Evolutionary conservation across 306 rosid species (phyloP).

Genomic region (Dryas alaskensis): DNA sequence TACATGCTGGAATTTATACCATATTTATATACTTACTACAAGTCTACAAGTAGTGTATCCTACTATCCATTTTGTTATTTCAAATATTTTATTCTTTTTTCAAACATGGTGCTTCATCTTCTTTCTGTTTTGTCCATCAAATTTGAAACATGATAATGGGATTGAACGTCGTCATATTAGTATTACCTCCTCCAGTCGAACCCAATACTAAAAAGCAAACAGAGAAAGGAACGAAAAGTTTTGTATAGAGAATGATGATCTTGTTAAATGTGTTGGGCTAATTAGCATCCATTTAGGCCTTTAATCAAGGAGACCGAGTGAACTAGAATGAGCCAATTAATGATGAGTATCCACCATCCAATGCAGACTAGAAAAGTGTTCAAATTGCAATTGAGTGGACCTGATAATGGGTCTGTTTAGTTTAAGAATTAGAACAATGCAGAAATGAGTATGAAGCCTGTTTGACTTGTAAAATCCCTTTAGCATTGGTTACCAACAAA

Average conservation of each 20-base stretch:
- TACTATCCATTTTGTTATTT: neutral
- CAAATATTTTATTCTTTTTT: neutral
- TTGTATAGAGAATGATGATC: neutral
- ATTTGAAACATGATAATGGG: slow-evolving; percentile 4
- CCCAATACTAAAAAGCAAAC: neutral
- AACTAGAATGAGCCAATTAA: neutral
- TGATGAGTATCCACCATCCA: neutral
- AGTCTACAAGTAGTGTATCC: neutral
- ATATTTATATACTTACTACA: too few species aligned
- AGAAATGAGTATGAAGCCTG: neutral
- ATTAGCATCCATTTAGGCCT: neutral
- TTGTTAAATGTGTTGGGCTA: slow-evolving; percentile 1
- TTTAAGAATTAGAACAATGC: too few species aligned
- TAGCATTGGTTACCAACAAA: too few species aligned
- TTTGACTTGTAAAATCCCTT: too few species aligned
- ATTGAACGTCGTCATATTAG: neutral
- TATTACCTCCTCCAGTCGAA: too few species aligned
- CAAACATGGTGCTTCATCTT: neutral
- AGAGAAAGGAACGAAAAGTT: neutral
- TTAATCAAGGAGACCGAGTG: too few species aligned
- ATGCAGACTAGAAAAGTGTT: neutral
- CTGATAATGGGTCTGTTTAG: neutral
- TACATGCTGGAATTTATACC: neutral
- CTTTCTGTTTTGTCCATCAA: neutral
- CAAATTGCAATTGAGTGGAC: neutral